Percentiles rank a stretch among this genome's conserved stretches.
phyloP scores from a whole-genome alignment of 768 basidiomycete genomes.

The Suillus clintonianus region DNA sequence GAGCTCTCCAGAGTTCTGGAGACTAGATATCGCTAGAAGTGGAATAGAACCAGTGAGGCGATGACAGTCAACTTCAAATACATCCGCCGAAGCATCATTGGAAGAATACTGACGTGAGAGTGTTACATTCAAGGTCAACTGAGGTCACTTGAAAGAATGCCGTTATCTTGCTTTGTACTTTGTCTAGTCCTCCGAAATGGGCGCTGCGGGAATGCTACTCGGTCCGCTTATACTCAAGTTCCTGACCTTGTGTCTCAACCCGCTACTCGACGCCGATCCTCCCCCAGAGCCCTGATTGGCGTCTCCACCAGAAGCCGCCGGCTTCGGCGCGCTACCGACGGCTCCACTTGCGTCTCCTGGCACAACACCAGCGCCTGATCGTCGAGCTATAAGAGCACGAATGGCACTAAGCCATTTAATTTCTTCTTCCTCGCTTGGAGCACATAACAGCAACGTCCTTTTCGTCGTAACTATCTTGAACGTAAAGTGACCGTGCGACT shows the following conservation, averaged over 20 bases:
- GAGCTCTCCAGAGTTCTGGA: background rate
- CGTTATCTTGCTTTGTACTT: slow-evolving; percentile 16
- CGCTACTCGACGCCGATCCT: slow-evolving; percentile 31
- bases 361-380: slow-evolving; percentile 52
- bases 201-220: slow-evolving; percentile 16
- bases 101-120: slow-evolving; percentile 22
- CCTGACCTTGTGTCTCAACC: slow-evolving; percentile 49
- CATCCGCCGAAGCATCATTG: slow-evolving; percentile 2
- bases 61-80: slow-evolving; percentile 1
- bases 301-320: slow-evolving; percentile 12
- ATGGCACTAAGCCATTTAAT: slow-evolving; percentile 97
- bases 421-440: slow-evolving; percentile 96
- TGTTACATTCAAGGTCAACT: slow-evolving; percentile 12
- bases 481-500: slow-evolving; percentile 54
- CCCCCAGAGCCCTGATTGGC: slow-evolving; percentile 16
- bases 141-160: slow-evolving; percentile 14
- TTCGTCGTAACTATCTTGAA: slow-evolving; percentile 98
- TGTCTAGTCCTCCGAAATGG: slow-evolving; percentile 24
- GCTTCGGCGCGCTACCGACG: slow-evolving; percentile 15
- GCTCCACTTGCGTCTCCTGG: slow-evolving; percentile 45
- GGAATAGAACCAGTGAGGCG: slow-evolving; percentile 3
- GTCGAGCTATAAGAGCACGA: slow-evolving; percentile 82
- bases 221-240: slow-evolving; percentile 46
- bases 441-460: slow-evolving; percentile 84
- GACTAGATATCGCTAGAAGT: slow-evolving; percentile 1